A percentile compares a stretch with the other conserved stretches of the same genome.
phyloP scores from a whole-genome alignment of 345 rosid species.

The Gossypium stocksii region DNA sequence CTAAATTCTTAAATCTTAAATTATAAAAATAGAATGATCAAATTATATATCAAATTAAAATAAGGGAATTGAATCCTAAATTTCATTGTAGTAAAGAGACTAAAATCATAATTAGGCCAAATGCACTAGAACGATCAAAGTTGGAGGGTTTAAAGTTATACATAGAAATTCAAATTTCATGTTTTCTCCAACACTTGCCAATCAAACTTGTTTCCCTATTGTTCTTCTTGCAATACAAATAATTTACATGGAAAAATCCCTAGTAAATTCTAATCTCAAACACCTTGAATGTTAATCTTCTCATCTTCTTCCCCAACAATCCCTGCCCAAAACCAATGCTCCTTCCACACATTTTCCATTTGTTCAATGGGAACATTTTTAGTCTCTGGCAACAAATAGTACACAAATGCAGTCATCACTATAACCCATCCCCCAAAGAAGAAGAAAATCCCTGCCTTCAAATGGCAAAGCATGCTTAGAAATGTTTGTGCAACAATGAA shows the following conservation, averaged over 20 bases:
- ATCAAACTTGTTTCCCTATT: background rate
- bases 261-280: background rate
- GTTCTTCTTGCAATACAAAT: background rate
- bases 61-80: no score
- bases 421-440: constrained; percentile 50
- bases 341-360: constrained; percentile 56
- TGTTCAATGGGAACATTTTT: constrained; percentile 54
- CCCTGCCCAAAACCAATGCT: constrained; percentile 48
- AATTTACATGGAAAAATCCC: background rate
- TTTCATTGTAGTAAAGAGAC: no score
- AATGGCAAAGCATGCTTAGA: constrained; percentile 52
- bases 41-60: no score
- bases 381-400: constrained; percentile 57
- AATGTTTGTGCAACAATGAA: constrained; percentile 54
- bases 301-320: constrained; percentile 28
- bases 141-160: no score
- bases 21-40: no score
- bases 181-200: background rate
- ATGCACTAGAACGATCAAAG: no score
- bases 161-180: no score
- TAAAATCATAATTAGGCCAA: no score
- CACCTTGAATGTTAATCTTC: constrained; percentile 23
- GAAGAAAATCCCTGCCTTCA: constrained; percentile 60
- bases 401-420: constrained; percentile 48
- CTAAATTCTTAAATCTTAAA: no score